Evolutionary conservation across 108 stramenopile genomes (phyloP).

Genomic region (Ochromonas danica): DNA sequence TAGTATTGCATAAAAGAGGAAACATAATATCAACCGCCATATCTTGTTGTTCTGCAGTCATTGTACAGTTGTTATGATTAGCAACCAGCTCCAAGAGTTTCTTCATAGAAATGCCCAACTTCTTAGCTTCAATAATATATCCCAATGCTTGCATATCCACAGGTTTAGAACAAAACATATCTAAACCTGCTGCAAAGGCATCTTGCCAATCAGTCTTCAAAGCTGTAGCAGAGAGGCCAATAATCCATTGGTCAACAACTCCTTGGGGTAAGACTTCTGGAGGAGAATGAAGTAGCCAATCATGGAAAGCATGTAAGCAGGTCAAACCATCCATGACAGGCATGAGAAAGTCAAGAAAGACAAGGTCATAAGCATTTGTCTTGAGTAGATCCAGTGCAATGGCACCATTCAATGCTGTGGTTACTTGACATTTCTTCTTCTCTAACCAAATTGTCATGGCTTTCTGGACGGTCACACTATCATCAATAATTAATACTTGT

Average conservation of each 20-base stretch:
- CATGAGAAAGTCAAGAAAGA: too few relatives aligned
- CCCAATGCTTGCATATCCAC: not conserved
- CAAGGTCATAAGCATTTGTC: not conserved
- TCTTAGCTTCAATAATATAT: not conserved
- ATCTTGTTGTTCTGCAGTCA: too few relatives aligned
- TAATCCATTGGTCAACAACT: not conserved
- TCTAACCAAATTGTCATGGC: not conserved
- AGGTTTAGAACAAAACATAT: not conserved
- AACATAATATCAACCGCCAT: too few relatives aligned
- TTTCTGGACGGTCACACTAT: too few relatives aligned
- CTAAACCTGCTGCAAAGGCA: not conserved
- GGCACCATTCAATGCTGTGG: not conserved
- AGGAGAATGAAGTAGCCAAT: conserved; percentile 51
- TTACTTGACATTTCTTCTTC: not conserved
- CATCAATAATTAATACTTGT: not conserved
- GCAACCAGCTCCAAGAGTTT: too few relatives aligned
- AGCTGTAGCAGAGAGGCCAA: conserved; percentile 22
- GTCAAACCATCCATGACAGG: conserved; percentile 1
- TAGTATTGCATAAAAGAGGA: too few relatives aligned
- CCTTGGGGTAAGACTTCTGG: not conserved
- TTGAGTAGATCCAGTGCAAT: not conserved
- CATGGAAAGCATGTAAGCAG: not conserved
- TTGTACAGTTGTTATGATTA: too few relatives aligned
- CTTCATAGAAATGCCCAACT: too few relatives aligned
- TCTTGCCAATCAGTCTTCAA: not conserved